phyloP scores from a whole-genome alignment of 345 rosid species.

The Lagerstroemia speciosa region DNA sequence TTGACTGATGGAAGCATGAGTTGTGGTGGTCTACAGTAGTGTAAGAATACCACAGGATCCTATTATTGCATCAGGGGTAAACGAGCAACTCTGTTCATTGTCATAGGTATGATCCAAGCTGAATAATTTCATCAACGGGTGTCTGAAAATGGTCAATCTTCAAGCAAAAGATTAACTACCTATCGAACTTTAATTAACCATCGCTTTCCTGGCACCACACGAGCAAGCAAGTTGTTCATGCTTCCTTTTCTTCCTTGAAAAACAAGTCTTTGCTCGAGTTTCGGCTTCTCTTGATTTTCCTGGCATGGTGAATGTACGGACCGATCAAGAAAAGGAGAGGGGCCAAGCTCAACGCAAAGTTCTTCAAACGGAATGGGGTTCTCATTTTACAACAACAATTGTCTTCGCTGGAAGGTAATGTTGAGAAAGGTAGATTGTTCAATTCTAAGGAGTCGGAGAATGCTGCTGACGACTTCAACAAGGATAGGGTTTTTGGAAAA shows the following conservation, averaged over 20 bases:
- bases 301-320: background rate
- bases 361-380: constrained; percentile 12
- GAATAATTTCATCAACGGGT: background rate
- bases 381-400: constrained; percentile 8
- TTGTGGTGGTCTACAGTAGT: background rate
- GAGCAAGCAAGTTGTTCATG: too few relatives aligned
- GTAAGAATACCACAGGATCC: background rate
- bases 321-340: constrained; percentile 2
- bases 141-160: background rate
- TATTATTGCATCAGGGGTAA: background rate
- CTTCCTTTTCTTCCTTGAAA: background rate
- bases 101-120: background rate
- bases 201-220: too few relatives aligned
- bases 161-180: too few relatives aligned
- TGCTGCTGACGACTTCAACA: constrained; percentile 10
- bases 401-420: constrained; percentile 5
- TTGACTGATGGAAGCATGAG: background rate
- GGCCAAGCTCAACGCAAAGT: constrained; percentile 9
- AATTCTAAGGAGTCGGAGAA: constrained; percentile 2
- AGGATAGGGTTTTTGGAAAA: constrained; percentile 4
- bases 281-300: constrained; percentile 4
- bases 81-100: background rate
- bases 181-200: too few relatives aligned
- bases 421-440: constrained; percentile 10
- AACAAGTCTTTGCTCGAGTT: constrained; percentile 1